Evolutionary conservation across 2,329 filamentous ascomycete species (phyloP), one percentile per base, ranked within the genome.

Genomic region (Akanthomyces uredinophilus): DNA sequence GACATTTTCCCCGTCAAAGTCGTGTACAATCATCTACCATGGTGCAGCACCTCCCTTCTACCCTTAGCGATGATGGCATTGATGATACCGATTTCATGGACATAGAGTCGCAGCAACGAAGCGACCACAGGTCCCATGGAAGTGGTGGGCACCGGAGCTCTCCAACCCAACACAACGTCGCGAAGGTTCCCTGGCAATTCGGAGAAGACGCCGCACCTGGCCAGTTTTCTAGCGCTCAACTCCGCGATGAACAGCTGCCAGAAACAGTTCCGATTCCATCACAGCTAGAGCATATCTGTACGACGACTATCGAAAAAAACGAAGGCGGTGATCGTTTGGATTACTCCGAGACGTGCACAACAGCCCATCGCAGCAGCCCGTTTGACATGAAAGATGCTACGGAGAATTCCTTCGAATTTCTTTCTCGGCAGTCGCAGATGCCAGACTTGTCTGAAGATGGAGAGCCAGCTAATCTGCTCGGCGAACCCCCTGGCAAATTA

Each of bases 271-370:
- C 72, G n/a, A 64, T 75, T 5, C 64, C 63, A 14, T 54, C 61
- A 11, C 60, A 62, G 8, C 50, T 50, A 2, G 35, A 43, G 16
- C 13, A 27, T 5, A 22, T 43, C 13, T 46, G 39, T 8, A 59
- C 18, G 14, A 5, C 18, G 27, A 10, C 37, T 14, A 14, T 29
- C 43, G n/a, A 41, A 4, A 18, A n/a, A 22, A 37, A 8, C 16
- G 22, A 39, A 2, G 27, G 18, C 14, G 16, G 7, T 46, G 20
- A 14, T 37, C n/a, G n/a, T 29, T 52, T 74, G 5, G 73, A 75
- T 43, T 72, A 75, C 22, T 75, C 73, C 0, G 73, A 75, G 55
- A 75, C 73, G n/a, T 73, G 73, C 13, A 73, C 73, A 2, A 74
- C 73, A 2, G 46, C 65, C 27, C 63, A 63, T 29, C 69, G 73